These are phyloP conservation scores for Candida hispaniensis DNA, from an alignment of 805 yeast genomes.

Conservation along the genomic window DNA sequence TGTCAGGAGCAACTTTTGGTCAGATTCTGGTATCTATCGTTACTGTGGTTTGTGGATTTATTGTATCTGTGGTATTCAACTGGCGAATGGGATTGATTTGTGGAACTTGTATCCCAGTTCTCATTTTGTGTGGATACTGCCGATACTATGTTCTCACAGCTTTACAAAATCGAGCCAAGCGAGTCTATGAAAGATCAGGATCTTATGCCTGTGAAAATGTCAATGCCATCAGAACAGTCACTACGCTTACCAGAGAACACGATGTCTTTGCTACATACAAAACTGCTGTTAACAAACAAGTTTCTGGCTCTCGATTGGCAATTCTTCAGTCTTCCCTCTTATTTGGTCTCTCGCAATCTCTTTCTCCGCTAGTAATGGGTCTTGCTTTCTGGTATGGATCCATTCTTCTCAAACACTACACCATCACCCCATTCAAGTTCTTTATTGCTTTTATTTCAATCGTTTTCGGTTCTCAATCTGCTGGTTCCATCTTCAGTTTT, in stretches of 20 bases:
- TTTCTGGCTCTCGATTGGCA: conserved; percentile 23
- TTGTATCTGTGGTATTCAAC: conserved; percentile 31
- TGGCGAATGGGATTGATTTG: conserved; percentile 35
- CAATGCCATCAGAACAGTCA: conserved; percentile 33
- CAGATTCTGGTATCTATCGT: conserved; percentile 31
- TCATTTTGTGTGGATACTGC: conserved; percentile 33
- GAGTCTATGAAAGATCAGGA: conserved; percentile 32
- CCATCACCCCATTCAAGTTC: conserved; percentile 28
- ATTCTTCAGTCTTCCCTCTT: conserved; percentile 28
- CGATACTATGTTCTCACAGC: conserved; percentile 28
- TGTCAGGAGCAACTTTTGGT: conserved; percentile 34
- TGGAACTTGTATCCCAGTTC: conserved; percentile 30
- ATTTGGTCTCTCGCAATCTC: conserved; percentile 33
- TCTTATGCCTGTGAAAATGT: conserved; percentile 33
- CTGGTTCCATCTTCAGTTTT: conserved; percentile 33
- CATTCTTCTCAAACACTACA: conserved; percentile 27
- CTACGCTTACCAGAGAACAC: conserved; percentile 33
- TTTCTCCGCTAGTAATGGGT: conserved; percentile 33
- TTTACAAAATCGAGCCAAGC: conserved; percentile 31
- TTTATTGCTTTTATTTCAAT: conserved; percentile 32
- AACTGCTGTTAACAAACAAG: conserved; percentile 25
- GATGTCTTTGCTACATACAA: conserved; percentile 30
- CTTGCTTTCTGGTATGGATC: conserved; percentile 37
- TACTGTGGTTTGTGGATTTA: conserved; percentile 32
- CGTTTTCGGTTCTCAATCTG: conserved; percentile 34